Base-by-base conservation (phyloP, 2,329 filamentous ascomycete genomes). In the Fonsecaea nubica region DNA sequence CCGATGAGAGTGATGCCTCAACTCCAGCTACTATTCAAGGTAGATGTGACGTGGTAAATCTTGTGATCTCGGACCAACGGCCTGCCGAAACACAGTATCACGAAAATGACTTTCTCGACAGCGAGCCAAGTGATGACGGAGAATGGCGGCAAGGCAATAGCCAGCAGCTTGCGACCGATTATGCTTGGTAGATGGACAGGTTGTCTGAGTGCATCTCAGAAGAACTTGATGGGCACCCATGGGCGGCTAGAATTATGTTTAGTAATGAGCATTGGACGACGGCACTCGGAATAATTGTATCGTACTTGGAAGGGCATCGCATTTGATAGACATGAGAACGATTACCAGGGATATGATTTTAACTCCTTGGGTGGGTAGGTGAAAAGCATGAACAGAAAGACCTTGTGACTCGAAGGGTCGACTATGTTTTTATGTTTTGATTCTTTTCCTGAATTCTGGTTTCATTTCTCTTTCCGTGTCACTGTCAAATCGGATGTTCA, bases 1-100 rank as follows among this genome's bases (percentile, higher is more conserved):
- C 60, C 18, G 67, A 69, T 30, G 67, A 67, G 36, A 67, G 67
- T 32, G 64, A 66, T 13, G 54, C 57, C 12, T 21, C 40, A 3
- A 13, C 56, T 42, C 30, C 58, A 3, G 59, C 35, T 7, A 21
- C 52, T 32, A 45, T 56, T 10, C 87, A 88, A 72, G 86, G 86
- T 1, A 80, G 86, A 72, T 89, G 87, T 71, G 79, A 86, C 60
- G 77, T 83, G 9, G 86, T 89, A 10, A 81, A 84, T 52, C 82
- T 89, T 58, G 81, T 83, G 32, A 87, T 89, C 61, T 87, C 89
- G 72, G 89, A 89, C 71, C 82, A 85, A 69, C 83, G 87, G 6
- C 87, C 87, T 1, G 81, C 82, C 3, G 86, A 89, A 65, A 81
- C 82, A 52, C 83, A 87, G 53, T 86, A 82, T 72, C 84, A 82